Base-by-base conservation (phyloP, 1,284 basidiomycete genomes). In the Ceratobasidium theobromae region DNA sequence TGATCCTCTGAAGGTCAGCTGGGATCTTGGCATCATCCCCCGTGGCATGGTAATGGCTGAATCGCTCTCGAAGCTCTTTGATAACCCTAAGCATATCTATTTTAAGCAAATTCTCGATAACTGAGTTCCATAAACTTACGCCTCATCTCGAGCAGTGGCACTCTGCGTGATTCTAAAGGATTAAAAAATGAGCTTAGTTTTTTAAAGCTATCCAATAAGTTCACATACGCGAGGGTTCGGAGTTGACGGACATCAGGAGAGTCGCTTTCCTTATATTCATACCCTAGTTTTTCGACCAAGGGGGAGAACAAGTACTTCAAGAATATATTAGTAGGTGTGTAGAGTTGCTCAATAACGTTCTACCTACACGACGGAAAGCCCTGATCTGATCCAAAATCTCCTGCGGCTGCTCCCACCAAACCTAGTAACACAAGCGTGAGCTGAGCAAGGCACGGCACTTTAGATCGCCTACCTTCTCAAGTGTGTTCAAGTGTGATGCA, bases 331-430 rank as follows among this genome's bases (percentile, higher is more conserved):
- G 49, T 8, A 66, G 28, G 65, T 1, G 27, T 30, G 14, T 18
- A 58, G 18, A 27, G 1, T 18, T 41, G 32, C 43, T 30, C 21
- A 57, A 27, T 2, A 28, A 23, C 32, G 30, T 32, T 58, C 30
- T 38, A 72, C 83, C 52, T 75, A 89, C 87, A 72, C 81, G 77
- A 70, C 86, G 80, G 76, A 94, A 84, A 33, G 78, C 80, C 70
- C 89, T 80, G 69, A 95, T 74, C 45, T 81, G 80, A 21, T 86
- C 81, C 3, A 84, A 78, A 45, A 89, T 81, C 3, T 80, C 75
- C 35, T 84, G 74, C 69, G 92, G 77, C 75, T 84, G 79, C 77
- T 97, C 95, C 89, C 90, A 97, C 92, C 94, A 98, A 1, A 86
- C 85, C 14, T 79, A 25, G 16, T 23, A 3, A 9, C 6, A 11